phyloP scores from a whole-genome alignment of 2,329 filamentous ascomycete genomes.

The Grosmannia penicillata region DNA sequence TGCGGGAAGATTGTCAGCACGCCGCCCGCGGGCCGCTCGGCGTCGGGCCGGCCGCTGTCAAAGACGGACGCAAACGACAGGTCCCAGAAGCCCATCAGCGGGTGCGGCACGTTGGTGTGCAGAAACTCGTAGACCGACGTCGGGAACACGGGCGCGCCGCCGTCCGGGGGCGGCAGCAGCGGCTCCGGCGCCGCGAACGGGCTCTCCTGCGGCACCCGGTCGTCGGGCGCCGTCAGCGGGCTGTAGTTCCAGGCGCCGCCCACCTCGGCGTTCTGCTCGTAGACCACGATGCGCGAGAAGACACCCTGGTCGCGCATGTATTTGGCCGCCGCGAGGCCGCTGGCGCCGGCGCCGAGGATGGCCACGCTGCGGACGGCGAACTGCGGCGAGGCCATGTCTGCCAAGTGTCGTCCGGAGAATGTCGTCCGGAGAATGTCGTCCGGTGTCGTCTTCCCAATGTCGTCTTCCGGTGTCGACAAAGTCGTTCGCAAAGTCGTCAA shows the following conservation, averaged over 20 bases:
- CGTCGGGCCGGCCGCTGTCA: slow-evolving; percentile 8
- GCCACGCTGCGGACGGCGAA: slow-evolving; percentile 50
- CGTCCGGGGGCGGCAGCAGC: slow-evolving; percentile 25
- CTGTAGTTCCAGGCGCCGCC: slow-evolving; percentile 84
- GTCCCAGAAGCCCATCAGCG: slow-evolving; percentile 69
- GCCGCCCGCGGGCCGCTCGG: neutral
- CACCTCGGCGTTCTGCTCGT: slow-evolving; percentile 62
- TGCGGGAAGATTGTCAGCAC: slow-evolving; percentile 53
- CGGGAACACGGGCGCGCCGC: slow-evolving; percentile 45
- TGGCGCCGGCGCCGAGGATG: slow-evolving; percentile 71
- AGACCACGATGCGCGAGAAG: slow-evolving; percentile 60
- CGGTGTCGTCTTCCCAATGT: too few relatives aligned
- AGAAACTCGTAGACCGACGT: slow-evolving; percentile 71
- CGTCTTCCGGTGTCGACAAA: too few relatives aligned
- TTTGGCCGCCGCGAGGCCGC: slow-evolving; percentile 66
- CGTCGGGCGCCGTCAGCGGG: slow-evolving; percentile 28
- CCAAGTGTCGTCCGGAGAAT: too few relatives aligned
- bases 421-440: too few relatives aligned
- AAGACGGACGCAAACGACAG: slow-evolving; percentile 37
- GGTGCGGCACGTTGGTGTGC: slow-evolving; percentile 75
- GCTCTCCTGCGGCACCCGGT: slow-evolving; percentile 53
- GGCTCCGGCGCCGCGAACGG: slow-evolving; percentile 50
- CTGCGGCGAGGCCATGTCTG: slow-evolving; percentile 13
- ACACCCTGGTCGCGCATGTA: slow-evolving; percentile 55
- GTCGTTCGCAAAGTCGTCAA: too few relatives aligned